Conservation (phyloP, 768 basidiomycete species). For the Dioszegia crocea region DNA sequence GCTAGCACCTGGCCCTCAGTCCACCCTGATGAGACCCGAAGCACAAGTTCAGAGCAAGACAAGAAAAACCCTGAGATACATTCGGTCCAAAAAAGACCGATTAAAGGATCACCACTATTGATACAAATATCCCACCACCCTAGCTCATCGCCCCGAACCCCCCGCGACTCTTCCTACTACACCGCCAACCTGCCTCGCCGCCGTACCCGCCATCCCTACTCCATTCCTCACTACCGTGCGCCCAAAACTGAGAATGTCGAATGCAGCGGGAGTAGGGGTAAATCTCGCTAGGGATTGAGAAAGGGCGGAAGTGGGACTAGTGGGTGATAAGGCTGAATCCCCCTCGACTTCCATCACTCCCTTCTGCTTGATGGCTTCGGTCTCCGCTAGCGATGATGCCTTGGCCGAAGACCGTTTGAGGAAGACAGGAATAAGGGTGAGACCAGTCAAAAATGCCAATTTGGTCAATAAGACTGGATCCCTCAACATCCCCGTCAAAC, state of each 20-base stretch:
- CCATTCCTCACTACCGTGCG: slow-evolving; percentile 28
- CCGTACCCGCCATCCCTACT: slow-evolving; percentile 2
- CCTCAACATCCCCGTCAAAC: slow-evolving; percentile 76
- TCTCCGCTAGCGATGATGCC: not conserved
- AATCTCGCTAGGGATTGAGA: slow-evolving; percentile 28
- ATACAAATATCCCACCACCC: not conserved
- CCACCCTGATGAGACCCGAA: too few relatives aligned
- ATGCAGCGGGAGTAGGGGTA: slow-evolving; percentile 36
- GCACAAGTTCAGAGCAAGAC: too few relatives aligned
- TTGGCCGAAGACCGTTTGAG: slow-evolving; percentile 48
- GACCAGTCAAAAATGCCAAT: slow-evolving; percentile 71
- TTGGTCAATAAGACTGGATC: slow-evolving; percentile 80
- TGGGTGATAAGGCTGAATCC: not conserved
- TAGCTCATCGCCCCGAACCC: not conserved
- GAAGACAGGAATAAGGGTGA: slow-evolving; percentile 83
- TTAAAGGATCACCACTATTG: too few relatives aligned
- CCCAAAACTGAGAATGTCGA: slow-evolving; percentile 40
- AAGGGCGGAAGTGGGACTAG: slow-evolving; percentile 19
- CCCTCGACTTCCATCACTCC: not conserved
- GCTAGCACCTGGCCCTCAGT: too few relatives aligned
- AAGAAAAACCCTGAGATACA: too few relatives aligned
- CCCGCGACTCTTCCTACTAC: not conserved
- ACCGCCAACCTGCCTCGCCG: not conserved
- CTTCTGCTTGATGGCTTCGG: not conserved
- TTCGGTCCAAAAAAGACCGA: too few relatives aligned